Base-by-base conservation (phyloP, 2,329 filamentous ascomycete genomes). In the Pyrenophora tritici-repentis region DNA sequence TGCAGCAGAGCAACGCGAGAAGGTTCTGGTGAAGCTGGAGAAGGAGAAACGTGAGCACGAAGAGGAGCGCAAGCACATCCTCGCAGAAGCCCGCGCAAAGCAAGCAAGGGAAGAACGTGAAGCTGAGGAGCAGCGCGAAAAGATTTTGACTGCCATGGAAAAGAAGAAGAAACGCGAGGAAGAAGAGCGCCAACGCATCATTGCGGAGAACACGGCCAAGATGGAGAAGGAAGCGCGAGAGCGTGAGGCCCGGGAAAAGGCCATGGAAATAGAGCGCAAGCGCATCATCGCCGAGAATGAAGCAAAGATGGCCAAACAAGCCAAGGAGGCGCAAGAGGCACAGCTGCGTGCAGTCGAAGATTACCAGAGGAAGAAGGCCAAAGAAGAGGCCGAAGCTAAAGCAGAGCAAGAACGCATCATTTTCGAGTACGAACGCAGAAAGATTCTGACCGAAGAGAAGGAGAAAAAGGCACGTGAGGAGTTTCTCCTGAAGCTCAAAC, bases 401-500 rank as follows among this genome's bases (percentile, higher is more conserved):
- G 66, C 62, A 37, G 66, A 67, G 40, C 64, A 58, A 16, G 65
- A 73, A 9, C 67, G 68, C n/a, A 58, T 69, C 44, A 66, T 73
- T 20, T 69, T 57, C 35, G 71, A 75, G 43, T 72, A 72, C 44
- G 66, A 73, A 58, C 65, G 66, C 40, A 69, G 71, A 60, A 71
- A 73, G 45, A 53, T 65, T 3, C 56, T 66, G 12, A 72, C 74
- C 32, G 72, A 69, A 1, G 70, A 70, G 29, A 72, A 73, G 42
- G 72, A 67, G 44, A 69, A 71, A 49, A 63, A 68, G 33, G 62
- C 68, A 18, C 67, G 71, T 20, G 71, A 76, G 43, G 70, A 71
- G 35, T 58, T 76, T 6, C 60, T 74, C 9, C 65, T 73, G 43
- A 71, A 77, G 41, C 65, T 77, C 22, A 67, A 72, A 46, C 67